These are phyloP conservation scores for Tulasnella sp. DNA, from an alignment of 768 basidiomycete species.

Conservation along the genomic window DNA sequence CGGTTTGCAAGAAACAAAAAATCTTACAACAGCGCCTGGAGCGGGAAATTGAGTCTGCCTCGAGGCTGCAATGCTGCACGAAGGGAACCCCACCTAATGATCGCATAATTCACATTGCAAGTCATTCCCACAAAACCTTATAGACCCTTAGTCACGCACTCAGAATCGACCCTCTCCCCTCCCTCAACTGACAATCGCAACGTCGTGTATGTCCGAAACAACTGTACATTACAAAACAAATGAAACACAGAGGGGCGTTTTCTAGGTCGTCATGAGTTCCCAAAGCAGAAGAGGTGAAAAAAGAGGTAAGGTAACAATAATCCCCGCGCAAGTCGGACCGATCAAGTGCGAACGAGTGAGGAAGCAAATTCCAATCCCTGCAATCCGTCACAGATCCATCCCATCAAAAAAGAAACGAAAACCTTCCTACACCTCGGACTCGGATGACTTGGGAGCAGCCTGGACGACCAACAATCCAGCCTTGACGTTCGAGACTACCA, in stretches of 20 bases:
- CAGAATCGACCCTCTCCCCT: neutral
- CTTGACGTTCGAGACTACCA: slow-evolving; percentile 21
- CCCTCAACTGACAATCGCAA: neutral
- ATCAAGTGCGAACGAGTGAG: neutral
- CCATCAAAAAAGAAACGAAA: neutral
- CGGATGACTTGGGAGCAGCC: neutral
- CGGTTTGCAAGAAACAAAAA: neutral
- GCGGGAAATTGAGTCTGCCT: neutral
- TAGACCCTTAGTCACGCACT: neutral
- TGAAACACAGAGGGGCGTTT: neutral
- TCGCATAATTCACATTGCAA: neutral
- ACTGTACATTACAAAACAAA: no score
- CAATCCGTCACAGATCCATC: neutral
- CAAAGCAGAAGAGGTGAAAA: neutral
- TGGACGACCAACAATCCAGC: slow-evolving; percentile 1
- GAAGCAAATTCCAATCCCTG: neutral
- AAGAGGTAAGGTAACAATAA: neutral
- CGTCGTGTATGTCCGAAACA: neutral
- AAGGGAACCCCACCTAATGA: neutral
- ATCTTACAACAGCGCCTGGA: neutral
- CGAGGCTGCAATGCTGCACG: neutral
- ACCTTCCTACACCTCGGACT: neutral
- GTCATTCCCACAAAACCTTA: neutral
- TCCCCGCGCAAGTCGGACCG: neutral
- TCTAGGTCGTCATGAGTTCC: neutral